Evolutionary conservation across 2,329 filamentous ascomycete species (phyloP).

Genomic region (Colletotrichum camelliae): DNA sequence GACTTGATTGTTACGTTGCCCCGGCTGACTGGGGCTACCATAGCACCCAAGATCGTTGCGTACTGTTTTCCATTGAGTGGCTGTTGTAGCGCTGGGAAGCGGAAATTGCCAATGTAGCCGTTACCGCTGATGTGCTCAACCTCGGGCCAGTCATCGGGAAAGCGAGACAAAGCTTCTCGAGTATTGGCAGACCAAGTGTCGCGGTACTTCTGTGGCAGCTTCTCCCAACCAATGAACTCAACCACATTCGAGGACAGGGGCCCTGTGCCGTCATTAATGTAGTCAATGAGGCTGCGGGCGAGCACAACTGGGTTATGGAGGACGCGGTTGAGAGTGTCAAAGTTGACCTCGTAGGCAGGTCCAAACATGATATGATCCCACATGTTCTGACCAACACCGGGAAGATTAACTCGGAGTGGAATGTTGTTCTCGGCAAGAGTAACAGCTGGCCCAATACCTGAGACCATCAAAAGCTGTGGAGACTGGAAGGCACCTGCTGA

Average conservation of each 20-base stretch:
- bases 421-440: slow-evolving; percentile 43
- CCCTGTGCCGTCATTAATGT: neutral
- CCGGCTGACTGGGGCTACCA: slow-evolving; percentile 46
- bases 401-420: slow-evolving; percentile 50
- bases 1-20: slow-evolving; percentile 49
- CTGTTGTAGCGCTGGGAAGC: neutral
- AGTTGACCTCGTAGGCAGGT: neutral
- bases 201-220: slow-evolving; percentile 10
- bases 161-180: neutral
- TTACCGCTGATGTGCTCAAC: slow-evolving; percentile 4
- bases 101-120: slow-evolving; percentile 23
- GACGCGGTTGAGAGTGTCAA: neutral
- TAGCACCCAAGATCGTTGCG: slow-evolving; percentile 24
- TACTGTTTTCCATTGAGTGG: slow-evolving; percentile 22
- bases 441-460: slow-evolving; percentile 50
- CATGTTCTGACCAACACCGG: slow-evolving; percentile 82
- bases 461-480: slow-evolving; percentile 67
- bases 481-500: slow-evolving; percentile 84
- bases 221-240: slow-evolving; percentile 27
- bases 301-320: neutral
- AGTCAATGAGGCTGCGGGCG: neutral
- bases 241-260: neutral
- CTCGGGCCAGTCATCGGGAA: neutral
- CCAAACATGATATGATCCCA: slow-evolving; percentile 48
- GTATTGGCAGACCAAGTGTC: neutral